Evolutionary conservation across 768 basidiomycete species (phyloP), one percentile per base, ranked within the genome.

Genomic region (Podaxis rugospora): DNA sequence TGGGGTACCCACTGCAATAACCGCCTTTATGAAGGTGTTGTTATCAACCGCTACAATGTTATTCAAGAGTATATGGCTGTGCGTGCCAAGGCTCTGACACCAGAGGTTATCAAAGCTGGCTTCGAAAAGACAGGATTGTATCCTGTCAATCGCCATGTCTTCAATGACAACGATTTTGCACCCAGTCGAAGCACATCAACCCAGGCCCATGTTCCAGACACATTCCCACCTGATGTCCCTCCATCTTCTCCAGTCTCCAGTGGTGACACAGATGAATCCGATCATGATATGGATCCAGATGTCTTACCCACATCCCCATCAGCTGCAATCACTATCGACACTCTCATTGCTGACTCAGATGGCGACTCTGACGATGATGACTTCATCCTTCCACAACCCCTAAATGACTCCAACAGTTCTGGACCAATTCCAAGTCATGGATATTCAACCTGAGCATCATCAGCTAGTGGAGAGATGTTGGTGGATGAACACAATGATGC

Each of bases 1-100:
- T 80, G 76, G 75, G 39, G 51, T 7, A 55, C 64, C 9, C 60
- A 62, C 9, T 69, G 68, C 46, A 60, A 68, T 7, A 51, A 56
- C 0, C 18, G 59, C 5, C 28, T 69, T 9, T 51, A 62, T 16
- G 59, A 56, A 10, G 39, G 53, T 11, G 40, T 46, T 11, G 16
- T 23, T 2, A 51, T 61, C 36, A 57, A 56, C 49, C 27, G 0
- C 63, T 70, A 44, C 42, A 44, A 44, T 2, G 9, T 44, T 6
- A 44, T 44, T 5, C n/a, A 44, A 16, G 42, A 44, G 32, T 74
- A 72, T 44, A 62, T 69, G 56, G 49, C 36, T 9, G 62, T 66
- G 23, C 60, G 65, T 4, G 40, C 14, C 0, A 11, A 64, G 1
- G 28, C 49, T 7, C 58, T 74, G 46, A 65, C 46, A 3, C n/a